phyloP scores from a whole-genome alignment of 371 early-diverging fungal species.

The Syncephalastrum contaminatum region DNA sequence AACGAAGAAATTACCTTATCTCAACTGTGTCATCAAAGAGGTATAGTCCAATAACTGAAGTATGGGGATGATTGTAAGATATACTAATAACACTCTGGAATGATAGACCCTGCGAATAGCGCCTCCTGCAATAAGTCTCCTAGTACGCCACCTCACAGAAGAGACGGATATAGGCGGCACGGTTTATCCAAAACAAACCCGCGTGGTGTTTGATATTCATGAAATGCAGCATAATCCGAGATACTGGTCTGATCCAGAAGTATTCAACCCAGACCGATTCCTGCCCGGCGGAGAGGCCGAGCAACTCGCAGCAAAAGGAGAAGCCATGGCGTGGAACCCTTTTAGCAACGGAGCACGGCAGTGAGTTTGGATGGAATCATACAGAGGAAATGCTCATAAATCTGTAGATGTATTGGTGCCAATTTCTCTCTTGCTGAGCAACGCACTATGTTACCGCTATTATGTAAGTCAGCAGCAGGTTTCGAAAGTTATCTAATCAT shows the following conservation, averaged over 20 bases:
- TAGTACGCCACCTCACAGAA: slow-evolving; percentile 2
- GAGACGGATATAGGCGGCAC: too few relatives aligned
- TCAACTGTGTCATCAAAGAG: slow-evolving; percentile 39
- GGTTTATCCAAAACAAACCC: too few relatives aligned
- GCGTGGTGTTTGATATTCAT: slow-evolving; percentile 4
- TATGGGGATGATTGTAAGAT: background rate
- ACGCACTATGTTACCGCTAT: slow-evolving; percentile 33
- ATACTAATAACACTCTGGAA: background rate
- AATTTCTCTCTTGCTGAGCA: slow-evolving; percentile 26
- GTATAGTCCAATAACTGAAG: background rate
- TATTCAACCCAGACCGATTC: slow-evolving; percentile 18
- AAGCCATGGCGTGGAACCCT: slow-evolving; percentile 24
- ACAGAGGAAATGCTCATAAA: too few relatives aligned
- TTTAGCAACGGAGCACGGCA: slow-evolving; percentile 44
- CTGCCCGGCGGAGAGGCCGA: slow-evolving; percentile 7
- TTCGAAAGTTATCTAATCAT: too few relatives aligned
- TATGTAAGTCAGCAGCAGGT: slow-evolving; percentile 13
- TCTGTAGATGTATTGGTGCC: slow-evolving; percentile 41
- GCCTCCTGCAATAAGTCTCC: slow-evolving; percentile 8
- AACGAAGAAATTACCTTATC: slow-evolving; percentile 36
- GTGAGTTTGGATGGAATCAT: slow-evolving; percentile 28
- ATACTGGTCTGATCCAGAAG: slow-evolving; percentile 11
- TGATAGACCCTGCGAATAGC: slow-evolving; percentile 10
- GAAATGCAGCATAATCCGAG: slow-evolving; percentile 10
- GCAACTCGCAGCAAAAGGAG: slow-evolving; percentile 7